Percentiles rank a stretch among this genome's conserved stretches.
Conservation (phyloP, 331 rosid genomes). For the Rosa hybrid region DNA sequence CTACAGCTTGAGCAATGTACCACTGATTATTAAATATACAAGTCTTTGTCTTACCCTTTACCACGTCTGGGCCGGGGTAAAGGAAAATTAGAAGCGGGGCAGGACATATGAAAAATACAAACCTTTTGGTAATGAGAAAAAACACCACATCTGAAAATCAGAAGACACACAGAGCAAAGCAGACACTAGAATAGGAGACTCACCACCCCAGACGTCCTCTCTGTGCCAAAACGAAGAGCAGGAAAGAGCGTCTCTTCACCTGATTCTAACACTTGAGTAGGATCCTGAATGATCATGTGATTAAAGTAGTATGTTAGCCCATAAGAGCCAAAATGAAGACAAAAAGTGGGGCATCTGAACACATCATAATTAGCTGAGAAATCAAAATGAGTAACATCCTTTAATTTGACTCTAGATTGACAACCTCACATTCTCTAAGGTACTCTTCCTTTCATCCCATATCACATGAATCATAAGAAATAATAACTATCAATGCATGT, state of each 20-base stretch:
- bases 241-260: constrained; percentile 94
- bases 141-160: constrained; percentile 1
- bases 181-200: constrained; percentile 37
- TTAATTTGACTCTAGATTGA: background rate
- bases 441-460: background rate
- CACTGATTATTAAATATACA: background rate
- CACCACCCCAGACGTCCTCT: constrained; percentile 78
- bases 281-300: constrained; percentile 54
- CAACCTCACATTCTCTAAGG: constrained; percentile 1
- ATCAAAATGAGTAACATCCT: background rate
- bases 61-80: background rate
- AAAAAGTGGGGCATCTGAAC: constrained; percentile 16
- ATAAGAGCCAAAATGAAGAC: constrained; percentile 7
- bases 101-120: background rate
- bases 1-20: constrained; percentile 1
- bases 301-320: constrained; percentile 10
- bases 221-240: constrained; percentile 70
- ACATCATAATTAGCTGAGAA: background rate
- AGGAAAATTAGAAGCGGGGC: background rate
- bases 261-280: constrained; percentile 59
- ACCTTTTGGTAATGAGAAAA: background rate
- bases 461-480: background rate
- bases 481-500: background rate
- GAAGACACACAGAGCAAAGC: constrained; percentile 5
- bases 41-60: background rate